These are phyloP conservation scores for Pseudogymnoascus pannorum DNA, from an alignment of 2,329 filamentous ascomycete genomes.

Conservation along the genomic window DNA sequence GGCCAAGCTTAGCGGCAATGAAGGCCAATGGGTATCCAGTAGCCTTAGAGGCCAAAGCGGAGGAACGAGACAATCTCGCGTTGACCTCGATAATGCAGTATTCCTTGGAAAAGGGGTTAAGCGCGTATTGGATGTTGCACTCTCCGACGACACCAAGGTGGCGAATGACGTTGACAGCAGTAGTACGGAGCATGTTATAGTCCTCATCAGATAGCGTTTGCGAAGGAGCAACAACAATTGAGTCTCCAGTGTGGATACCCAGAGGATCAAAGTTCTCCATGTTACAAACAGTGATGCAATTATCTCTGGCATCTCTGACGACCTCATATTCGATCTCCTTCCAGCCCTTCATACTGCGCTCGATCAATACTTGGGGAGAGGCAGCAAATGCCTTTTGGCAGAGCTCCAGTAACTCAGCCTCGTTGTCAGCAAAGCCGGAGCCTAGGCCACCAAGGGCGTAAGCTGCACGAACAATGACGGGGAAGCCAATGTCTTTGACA, in stretches of 20 bases:
- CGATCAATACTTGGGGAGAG: constrained; percentile 91
- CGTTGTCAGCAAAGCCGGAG: constrained; percentile 89
- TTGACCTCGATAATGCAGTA: constrained; percentile 99
- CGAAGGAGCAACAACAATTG: constrained; percentile 93
- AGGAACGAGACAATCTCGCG: constrained; percentile 89
- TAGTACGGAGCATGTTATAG: constrained; percentile 98
- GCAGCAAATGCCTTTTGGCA: constrained; percentile 94
- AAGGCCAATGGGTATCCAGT: constrained; percentile 95
- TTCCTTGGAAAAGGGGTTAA: constrained; percentile 90
- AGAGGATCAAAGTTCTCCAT: constrained; percentile 99
- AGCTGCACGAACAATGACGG: constrained; percentile 92
- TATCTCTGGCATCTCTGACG: constrained; percentile 88
- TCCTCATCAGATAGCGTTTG: constrained; percentile 96
- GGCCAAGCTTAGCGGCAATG: constrained; percentile 91
- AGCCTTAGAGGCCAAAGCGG: constrained; percentile 90
- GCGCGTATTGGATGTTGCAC: constrained; percentile 97
- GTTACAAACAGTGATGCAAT: constrained; percentile 99
- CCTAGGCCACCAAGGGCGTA: constrained; percentile 93
- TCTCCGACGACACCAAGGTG: constrained; percentile 96
- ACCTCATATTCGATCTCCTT: constrained; percentile 99
- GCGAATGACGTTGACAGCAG: constrained; percentile 92
- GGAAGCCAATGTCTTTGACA: constrained; percentile 88
- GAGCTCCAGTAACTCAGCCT: constrained; percentile 72
- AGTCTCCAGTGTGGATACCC: constrained; percentile 96
- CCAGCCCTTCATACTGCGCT: constrained; percentile 99